Percentiles rank a stretch among this genome's conserved stretches.
These are phyloP conservation scores for Podila epigama DNA, from an alignment of 192 early-diverging fungal species.

Conservation along the genomic window DNA sequence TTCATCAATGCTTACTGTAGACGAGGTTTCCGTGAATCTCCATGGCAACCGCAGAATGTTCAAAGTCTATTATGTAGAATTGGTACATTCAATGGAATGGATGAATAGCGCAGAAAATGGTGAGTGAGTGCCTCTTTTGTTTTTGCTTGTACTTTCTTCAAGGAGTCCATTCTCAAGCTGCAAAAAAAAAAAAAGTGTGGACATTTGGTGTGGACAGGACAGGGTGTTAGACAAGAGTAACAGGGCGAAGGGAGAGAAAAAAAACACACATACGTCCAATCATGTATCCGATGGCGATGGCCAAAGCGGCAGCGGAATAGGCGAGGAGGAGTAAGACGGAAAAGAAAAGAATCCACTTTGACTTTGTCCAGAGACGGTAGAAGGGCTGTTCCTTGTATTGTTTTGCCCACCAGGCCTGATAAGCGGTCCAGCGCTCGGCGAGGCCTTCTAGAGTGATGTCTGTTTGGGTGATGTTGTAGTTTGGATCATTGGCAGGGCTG, in stretches of 20 bases:
- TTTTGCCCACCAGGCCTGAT: conserved; percentile 19
- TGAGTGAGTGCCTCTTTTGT: background rate
- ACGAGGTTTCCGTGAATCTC: conserved; percentile 33
- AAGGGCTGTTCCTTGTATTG: conserved; percentile 19
- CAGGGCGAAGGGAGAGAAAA: too few species aligned
- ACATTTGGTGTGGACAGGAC: too few species aligned
- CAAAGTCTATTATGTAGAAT: too few species aligned
- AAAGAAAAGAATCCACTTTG: conserved; percentile 18
- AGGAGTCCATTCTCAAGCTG: background rate
- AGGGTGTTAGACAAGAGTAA: too few species aligned
- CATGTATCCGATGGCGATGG: conserved; percentile 4
- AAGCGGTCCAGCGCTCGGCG: conserved; percentile 8
- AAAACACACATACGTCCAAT: conserved; percentile 8
- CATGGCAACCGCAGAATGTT: conserved; percentile 20
- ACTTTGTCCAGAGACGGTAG: conserved; percentile 18
- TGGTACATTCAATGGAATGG: too few species aligned
- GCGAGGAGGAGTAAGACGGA: conserved; percentile 1
- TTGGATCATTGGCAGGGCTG: background rate
- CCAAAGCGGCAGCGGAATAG: conserved; percentile 8
- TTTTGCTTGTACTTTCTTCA: too few species aligned
- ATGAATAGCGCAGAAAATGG: background rate
- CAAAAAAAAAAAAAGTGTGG: background rate
- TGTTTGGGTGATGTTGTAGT: conserved; percentile 14
- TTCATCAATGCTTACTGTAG: conserved; percentile 10
- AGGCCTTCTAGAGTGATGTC: conserved; percentile 21